phyloP scores from a whole-genome alignment of 257 asterid species.

The Solanum lignicaule region DNA sequence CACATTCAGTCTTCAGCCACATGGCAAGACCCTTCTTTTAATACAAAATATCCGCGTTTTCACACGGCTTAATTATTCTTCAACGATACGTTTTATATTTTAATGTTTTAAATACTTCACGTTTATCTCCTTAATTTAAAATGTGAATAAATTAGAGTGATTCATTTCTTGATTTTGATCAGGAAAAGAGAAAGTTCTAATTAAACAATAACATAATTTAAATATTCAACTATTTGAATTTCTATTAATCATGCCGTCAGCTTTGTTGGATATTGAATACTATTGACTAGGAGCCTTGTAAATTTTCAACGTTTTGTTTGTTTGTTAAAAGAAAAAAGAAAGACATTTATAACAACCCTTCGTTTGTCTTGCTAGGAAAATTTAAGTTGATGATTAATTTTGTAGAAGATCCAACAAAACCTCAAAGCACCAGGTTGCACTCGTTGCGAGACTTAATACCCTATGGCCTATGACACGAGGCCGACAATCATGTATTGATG shows the following conservation, averaged over 20 bases:
- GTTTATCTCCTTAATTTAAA: background rate
- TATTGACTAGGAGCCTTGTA: background rate
- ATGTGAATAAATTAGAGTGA: background rate
- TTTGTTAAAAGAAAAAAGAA: background rate
- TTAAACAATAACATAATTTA: background rate
- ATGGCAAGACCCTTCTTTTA: background rate
- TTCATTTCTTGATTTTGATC: background rate
- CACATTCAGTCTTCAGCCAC: background rate
- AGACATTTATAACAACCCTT: background rate
- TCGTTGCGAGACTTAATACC: too few species aligned
- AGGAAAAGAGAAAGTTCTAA: background rate
- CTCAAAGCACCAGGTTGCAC: background rate
- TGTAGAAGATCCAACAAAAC: background rate
- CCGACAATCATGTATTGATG: background rate
- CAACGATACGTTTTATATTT: background rate
- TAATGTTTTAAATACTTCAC: background rate
- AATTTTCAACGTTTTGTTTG: background rate
- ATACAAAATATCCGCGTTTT: background rate
- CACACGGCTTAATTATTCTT: background rate
- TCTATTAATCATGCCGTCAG: background rate
- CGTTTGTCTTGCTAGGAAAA: background rate
- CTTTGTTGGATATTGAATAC: background rate
- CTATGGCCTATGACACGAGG: rapidly evolving
- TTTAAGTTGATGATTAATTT: background rate
- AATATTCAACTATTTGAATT: background rate